Conservation (phyloP, 768 basidiomycete species). For the Auricularia sp. region DNA sequence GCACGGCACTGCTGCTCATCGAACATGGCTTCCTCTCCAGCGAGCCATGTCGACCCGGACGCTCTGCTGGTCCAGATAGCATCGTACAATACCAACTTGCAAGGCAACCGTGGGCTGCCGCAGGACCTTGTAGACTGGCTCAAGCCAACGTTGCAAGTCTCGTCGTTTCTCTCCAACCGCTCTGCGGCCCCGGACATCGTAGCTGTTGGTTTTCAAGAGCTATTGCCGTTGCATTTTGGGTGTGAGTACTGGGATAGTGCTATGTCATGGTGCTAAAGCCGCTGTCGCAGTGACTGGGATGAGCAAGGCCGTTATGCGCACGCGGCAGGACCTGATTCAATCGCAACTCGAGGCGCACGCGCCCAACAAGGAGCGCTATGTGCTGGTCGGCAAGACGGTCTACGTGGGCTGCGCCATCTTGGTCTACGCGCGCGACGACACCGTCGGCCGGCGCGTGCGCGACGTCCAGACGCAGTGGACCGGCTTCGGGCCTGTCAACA, state of each 20-base stretch:
- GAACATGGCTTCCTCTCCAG: no score
- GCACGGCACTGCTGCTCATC: no score
- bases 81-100: constrained; percentile 87
- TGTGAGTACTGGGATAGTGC: constrained; percentile 38
- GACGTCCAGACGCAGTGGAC: constrained; percentile 71
- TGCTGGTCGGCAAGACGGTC: constrained; percentile 66
- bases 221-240: constrained; percentile 80
- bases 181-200: constrained; percentile 71
- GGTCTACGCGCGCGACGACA: constrained; percentile 72
- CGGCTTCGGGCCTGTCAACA: constrained; percentile 55
- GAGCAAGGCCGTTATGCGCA: constrained; percentile 58
- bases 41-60: neutral
- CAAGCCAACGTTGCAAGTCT: constrained; percentile 68
- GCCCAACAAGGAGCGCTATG: constrained; percentile 63
- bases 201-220: constrained; percentile 89
- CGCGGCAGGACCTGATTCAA: constrained; percentile 61
- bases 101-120: constrained; percentile 60
- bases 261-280: neutral
- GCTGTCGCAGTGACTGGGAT: constrained; percentile 58
- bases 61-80: constrained; percentile 59
- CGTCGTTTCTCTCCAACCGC: constrained; percentile 51
- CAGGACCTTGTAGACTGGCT: constrained; percentile 92
- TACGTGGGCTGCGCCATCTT: constrained; percentile 84
- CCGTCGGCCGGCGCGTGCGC: constrained; percentile 46
- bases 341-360: constrained; percentile 64